phyloP scores from a whole-genome alignment of 2,329 filamentous ascomycete species.

The Chaetomiaceae sp. region DNA sequence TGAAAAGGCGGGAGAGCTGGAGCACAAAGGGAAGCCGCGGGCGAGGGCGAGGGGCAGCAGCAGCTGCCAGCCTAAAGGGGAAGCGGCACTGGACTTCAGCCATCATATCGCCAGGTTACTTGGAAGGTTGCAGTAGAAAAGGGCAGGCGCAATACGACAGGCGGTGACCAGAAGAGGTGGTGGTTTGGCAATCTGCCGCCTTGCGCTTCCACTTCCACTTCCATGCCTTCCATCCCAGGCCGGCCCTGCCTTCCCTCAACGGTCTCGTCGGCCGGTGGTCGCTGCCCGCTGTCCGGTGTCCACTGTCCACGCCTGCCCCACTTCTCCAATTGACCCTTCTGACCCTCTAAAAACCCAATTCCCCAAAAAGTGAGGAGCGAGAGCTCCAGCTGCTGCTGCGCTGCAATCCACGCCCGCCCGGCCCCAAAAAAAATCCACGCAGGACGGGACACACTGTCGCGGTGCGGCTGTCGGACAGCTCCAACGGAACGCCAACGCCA shows the following conservation, averaged over 20 bases:
- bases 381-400: no score
- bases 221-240: no score
- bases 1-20: neutral
- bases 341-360: constrained; percentile 8
- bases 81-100: no score
- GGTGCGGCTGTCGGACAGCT: constrained; percentile 8
- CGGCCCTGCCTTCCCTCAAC: no score
- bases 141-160: neutral
- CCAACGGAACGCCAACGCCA: constrained; percentile 4
- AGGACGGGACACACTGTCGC: neutral
- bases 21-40: neutral
- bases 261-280: neutral
- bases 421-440: constrained; percentile 19
- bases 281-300: neutral
- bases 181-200: constrained; percentile 7
- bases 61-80: neutral
- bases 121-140: neutral
- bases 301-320: constrained; percentile 13
- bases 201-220: neutral
- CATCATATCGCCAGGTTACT: no score
- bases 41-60: neutral
- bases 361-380: constrained; percentile 14
- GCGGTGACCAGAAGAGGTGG: constrained; percentile 2
- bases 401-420: constrained; percentile 2
- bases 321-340: constrained; percentile 22